Evolutionary conservation across 257 asterid species (phyloP).

Genomic region (Avicennia marina): DNA sequence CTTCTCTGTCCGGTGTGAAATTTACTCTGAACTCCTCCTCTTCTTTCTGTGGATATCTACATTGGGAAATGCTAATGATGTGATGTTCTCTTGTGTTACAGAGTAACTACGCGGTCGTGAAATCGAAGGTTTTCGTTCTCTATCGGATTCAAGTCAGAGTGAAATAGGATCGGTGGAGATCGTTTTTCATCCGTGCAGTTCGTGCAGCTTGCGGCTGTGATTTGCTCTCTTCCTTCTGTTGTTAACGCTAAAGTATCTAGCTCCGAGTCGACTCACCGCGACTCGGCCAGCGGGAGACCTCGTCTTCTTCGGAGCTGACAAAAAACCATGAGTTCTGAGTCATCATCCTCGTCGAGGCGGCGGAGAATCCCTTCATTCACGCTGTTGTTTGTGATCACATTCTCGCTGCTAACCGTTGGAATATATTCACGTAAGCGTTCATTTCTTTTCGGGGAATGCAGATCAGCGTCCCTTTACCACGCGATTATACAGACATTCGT

Average conservation of each 20-base stretch:
- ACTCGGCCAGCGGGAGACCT: slow-evolving; percentile 1
- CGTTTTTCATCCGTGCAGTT: slow-evolving; percentile 26
- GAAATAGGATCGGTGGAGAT: slow-evolving; percentile 18
- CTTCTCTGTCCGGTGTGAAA: too few relatives aligned
- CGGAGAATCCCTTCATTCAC: slow-evolving; percentile 17
- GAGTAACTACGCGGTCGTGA: too few relatives aligned
- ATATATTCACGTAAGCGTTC: slow-evolving; percentile 30
- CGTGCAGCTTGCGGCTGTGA: slow-evolving; percentile 24
- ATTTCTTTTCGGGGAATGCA: too few relatives aligned
- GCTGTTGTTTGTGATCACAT: slow-evolving; percentile 14
- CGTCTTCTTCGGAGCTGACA: neutral
- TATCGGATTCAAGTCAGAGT: slow-evolving; percentile 26
- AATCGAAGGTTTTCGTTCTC: too few relatives aligned
- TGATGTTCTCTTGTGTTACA: too few relatives aligned
- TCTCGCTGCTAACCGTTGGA: slow-evolving; percentile 23
- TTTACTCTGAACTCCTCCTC: too few relatives aligned
- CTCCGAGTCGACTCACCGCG: slow-evolving; percentile 23
- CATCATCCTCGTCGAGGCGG: slow-evolving; percentile 21
- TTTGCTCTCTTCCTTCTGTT: slow-evolving; percentile 23
- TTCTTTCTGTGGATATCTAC: too few relatives aligned
- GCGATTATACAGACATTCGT: too few relatives aligned
- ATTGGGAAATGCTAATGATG: too few relatives aligned
- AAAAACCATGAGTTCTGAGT: slow-evolving; percentile 24
- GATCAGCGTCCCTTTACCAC: too few relatives aligned
- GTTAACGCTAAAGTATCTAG: slow-evolving; percentile 14